Evolutionary conservation across 2,329 filamentous ascomycete genomes (phyloP).

Genomic region (Colletotrichum cuscutae): DNA sequence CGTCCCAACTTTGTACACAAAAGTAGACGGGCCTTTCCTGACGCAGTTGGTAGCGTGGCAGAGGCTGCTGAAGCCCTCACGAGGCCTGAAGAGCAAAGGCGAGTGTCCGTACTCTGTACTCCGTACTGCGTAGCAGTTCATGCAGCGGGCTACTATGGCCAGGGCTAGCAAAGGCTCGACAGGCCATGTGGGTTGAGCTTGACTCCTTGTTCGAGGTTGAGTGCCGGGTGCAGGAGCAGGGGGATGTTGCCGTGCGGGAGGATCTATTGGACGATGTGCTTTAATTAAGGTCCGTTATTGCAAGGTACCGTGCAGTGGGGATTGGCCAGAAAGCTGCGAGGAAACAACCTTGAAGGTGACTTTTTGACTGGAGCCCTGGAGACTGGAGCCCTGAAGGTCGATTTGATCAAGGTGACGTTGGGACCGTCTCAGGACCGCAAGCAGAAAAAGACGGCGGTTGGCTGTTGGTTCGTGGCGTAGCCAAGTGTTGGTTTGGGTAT

Average conservation of each 20-base stretch:
- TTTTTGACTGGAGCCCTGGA: neutral
- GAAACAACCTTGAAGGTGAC: neutral
- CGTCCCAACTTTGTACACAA: constrained; percentile 12
- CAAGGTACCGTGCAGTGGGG: constrained; percentile 20
- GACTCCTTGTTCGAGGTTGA: constrained; percentile 35
- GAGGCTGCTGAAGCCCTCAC: neutral
- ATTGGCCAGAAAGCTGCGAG: constrained; percentile 21
- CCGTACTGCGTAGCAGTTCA: neutral
- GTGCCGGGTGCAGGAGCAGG: constrained; percentile 30
- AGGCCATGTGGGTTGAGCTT: constrained; percentile 32
- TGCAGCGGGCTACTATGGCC: constrained; percentile 21
- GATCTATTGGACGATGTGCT: constrained; percentile 27
- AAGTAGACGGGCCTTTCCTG: constrained; percentile 15
- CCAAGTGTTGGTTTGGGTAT: neutral
- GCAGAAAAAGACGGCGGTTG: neutral
- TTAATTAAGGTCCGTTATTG: constrained; percentile 30
- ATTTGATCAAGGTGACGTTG: constrained; percentile 8
- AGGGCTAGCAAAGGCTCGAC: constrained; percentile 28
- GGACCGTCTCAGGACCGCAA: constrained; percentile 8
- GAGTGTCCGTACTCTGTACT: neutral
- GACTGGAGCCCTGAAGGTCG: neutral
- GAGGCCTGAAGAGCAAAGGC: neutral
- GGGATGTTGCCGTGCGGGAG: constrained; percentile 16
- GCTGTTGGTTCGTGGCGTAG: neutral
- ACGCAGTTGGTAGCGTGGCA: constrained; percentile 6